Conservation (phyloP, 768 basidiomycete species). For the Mycena leptocephala region DNA sequence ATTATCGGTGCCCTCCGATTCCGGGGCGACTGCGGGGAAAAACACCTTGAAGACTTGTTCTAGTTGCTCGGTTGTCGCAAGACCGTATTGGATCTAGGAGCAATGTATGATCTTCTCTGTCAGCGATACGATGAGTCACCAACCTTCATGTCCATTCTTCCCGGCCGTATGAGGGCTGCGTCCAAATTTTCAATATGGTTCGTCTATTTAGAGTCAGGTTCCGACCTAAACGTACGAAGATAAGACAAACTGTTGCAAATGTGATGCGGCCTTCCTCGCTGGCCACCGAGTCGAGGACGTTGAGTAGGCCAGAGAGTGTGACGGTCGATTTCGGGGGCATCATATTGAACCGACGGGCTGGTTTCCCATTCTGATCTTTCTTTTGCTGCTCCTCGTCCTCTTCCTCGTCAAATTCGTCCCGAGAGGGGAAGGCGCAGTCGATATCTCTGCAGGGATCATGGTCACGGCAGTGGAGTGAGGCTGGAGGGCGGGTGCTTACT, state of each 20-base stretch:
- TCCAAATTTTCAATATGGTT: constrained; percentile 35
- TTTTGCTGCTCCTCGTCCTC: constrained; percentile 21
- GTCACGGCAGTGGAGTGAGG: too few relatives aligned
- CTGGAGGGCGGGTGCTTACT: not conserved
- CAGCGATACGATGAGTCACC: not conserved
- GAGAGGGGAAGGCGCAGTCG: constrained; percentile 28
- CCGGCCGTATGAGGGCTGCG: constrained; percentile 26
- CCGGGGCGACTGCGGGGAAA: constrained; percentile 1
- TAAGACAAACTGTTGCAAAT: constrained; percentile 19
- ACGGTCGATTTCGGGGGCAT: constrained; percentile 22
- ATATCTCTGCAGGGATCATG: constrained; percentile 21
- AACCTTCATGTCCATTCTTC: constrained; percentile 35
- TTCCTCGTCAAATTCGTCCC: constrained; percentile 9
- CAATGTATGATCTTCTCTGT: not conserved
- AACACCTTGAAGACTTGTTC: constrained; percentile 23
- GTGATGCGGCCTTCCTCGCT: constrained; percentile 28
- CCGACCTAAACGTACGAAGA: too few relatives aligned
- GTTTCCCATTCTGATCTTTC: constrained; percentile 10
- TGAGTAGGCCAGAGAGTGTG: constrained; percentile 19
- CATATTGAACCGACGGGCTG: not conserved
- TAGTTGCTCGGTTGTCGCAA: constrained; percentile 23
- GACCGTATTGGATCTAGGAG: constrained; percentile 32
- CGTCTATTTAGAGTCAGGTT: constrained; percentile 11
- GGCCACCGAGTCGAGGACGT: constrained; percentile 25
- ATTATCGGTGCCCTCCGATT: not conserved